These are phyloP conservation scores for Limonium bicolor DNA, from an alignment of 148 eudicot genomes.

Conservation along the genomic window DNA sequence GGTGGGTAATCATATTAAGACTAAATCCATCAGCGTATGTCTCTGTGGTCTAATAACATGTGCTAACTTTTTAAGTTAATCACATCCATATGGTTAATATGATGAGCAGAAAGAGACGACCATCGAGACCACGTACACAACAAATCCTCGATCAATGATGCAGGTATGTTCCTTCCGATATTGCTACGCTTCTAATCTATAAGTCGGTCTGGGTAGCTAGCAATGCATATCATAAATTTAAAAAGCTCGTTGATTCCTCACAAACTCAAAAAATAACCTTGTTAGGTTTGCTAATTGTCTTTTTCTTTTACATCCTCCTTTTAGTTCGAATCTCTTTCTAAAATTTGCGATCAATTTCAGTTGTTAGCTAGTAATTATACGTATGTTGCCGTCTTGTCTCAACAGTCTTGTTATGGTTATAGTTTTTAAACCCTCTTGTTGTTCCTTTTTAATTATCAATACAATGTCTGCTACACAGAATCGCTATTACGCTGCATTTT, in stretches of 20 bases:
- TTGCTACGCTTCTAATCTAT: neutral
- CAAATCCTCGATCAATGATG: slow-evolving; percentile 90
- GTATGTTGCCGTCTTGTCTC: no score
- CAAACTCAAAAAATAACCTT: no score
- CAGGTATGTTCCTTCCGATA: slow-evolving; percentile 38
- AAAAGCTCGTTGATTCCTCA: no score
- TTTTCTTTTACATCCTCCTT: no score
- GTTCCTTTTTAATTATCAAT: neutral
- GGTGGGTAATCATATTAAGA: slow-evolving; percentile 23
- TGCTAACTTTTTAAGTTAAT: no score
- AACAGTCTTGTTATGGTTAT: no score
- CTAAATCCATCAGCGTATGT: neutral
- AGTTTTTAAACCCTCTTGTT: neutral
- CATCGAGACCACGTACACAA: slow-evolving; percentile 71
- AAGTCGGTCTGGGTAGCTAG: neutral
- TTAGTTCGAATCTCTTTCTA: neutral
- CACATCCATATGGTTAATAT: no score
- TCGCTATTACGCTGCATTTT: slow-evolving; percentile 64
- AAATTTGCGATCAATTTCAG: no score
- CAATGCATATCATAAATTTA: no score
- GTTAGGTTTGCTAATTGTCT: no score
- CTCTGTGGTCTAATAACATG: neutral
- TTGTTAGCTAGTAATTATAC: no score
- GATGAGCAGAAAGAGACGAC: slow-evolving; percentile 54
- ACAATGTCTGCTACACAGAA: slow-evolving; percentile 37